A percentile compares a stretch with the other conserved stretches of the same genome.
phyloP scores from a whole-genome alignment of 129 eudicot genomes.

The Lactuca sativa region DNA sequence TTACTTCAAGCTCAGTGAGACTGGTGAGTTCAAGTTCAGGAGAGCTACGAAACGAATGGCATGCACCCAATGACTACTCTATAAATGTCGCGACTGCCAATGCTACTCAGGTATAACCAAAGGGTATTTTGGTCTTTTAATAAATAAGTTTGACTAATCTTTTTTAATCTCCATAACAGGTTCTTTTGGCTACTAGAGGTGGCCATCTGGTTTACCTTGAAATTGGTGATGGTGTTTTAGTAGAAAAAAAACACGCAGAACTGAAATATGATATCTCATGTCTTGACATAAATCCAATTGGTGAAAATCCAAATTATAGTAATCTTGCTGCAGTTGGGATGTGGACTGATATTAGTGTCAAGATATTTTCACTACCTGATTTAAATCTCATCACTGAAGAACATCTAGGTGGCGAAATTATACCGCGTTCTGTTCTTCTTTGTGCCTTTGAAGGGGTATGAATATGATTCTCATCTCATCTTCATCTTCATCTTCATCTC shows the following conservation, averaged over 20 bases:
- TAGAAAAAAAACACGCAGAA: constrained; percentile 63
- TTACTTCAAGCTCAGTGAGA: constrained; percentile 87
- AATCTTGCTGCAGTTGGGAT: constrained; percentile 95
- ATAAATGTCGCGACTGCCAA: constrained; percentile 97
- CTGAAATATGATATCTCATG: constrained; percentile 89
- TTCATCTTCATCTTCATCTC: neutral
- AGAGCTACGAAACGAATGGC: constrained; percentile 83
- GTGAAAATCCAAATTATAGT: constrained; percentile 78
- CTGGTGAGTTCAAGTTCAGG: constrained; percentile 78
- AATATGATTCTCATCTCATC: neutral
- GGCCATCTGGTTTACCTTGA: constrained; percentile 91
- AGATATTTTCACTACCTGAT: constrained; percentile 86
- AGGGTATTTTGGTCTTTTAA: neutral
- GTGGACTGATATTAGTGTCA: constrained; percentile 97
- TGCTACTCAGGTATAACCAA: constrained; percentile 68
- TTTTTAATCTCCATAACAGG: constrained; percentile 36
- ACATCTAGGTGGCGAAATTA: constrained; percentile 92
- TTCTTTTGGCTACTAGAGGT: constrained; percentile 90
- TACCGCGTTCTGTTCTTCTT: constrained; percentile 94
- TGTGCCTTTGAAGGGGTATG: constrained; percentile 98
- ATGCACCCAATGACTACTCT: constrained; percentile 76
- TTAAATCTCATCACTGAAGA: constrained; percentile 77
- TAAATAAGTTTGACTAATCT: neutral
- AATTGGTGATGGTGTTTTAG: constrained; percentile 82
- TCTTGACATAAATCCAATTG: constrained; percentile 91